These are phyloP conservation scores for Neoascochyta sp. DNA, from an alignment of 2,329 filamentous ascomycete genomes.

Conservation along the genomic window DNA sequence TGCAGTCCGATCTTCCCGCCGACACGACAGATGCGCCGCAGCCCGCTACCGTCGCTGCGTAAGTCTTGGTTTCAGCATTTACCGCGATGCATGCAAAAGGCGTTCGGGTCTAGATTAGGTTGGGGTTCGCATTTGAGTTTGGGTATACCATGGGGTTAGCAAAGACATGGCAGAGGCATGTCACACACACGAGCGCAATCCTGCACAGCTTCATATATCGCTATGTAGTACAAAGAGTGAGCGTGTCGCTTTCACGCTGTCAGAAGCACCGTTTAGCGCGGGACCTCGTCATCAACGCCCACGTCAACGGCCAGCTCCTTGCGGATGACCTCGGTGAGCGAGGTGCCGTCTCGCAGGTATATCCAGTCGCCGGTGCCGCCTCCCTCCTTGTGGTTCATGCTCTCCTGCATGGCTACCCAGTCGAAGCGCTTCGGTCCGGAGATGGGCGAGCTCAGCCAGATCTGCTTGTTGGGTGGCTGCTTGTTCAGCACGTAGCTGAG, in stretches of 20 bases:
- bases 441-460: slow-evolving; percentile 90
- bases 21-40: slow-evolving; percentile 23
- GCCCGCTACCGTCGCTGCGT: slow-evolving; percentile 25
- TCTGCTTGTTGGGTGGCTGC: slow-evolving; percentile 94
- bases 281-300: slow-evolving; percentile 29
- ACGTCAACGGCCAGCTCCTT: slow-evolving; percentile 69
- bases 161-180: no score
- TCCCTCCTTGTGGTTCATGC: slow-evolving; percentile 75
- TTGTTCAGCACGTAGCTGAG: slow-evolving; percentile 91
- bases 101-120: no score
- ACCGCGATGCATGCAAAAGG: no score
- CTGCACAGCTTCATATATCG: no score
- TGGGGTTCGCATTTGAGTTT: no score
- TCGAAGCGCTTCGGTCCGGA: slow-evolving; percentile 93
- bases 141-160: slow-evolving; percentile 3
- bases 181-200: no score
- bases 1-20: slow-evolving; percentile 32
- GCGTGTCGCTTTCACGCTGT: no score
- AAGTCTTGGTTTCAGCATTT: slow-evolving; percentile 4
- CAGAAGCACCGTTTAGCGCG: slow-evolving; percentile 22
- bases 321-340: slow-evolving; percentile 67
- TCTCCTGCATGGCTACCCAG: slow-evolving; percentile 72
- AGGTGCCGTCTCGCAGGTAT: slow-evolving; percentile 78
- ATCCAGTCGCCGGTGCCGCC: slow-evolving; percentile 75
- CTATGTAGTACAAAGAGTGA: no score